phyloP scores from a whole-genome alignment of 78 protist species.

The Dictyostelium brefeldianum region DNA sequence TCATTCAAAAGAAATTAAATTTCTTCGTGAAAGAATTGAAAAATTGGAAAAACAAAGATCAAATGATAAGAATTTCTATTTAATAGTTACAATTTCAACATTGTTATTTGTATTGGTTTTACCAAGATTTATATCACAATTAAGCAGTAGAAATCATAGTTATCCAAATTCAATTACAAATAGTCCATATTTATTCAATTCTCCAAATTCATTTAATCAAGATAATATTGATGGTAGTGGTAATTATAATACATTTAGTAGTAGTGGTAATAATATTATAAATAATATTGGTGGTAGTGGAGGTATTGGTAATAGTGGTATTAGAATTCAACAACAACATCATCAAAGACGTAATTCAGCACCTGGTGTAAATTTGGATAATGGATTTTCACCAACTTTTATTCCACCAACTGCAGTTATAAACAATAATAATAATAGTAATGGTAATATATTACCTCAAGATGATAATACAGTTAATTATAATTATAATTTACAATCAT shows the following conservation, averaged over 20 bases:
- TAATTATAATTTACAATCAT: not conserved
- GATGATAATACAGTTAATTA: not conserved
- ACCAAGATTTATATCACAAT: not conserved
- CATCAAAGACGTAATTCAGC: conserved; percentile 34
- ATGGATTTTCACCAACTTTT: not conserved
- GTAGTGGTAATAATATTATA: not conserved
- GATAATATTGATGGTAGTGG: not conserved
- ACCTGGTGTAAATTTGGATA: not conserved
- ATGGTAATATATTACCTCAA: not conserved
- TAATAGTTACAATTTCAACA: not conserved
- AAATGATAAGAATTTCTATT: conserved; percentile 27
- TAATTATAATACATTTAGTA: not conserved
- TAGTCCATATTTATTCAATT: not conserved
- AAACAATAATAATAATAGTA: no score
- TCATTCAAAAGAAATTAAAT: conserved; percentile 13
- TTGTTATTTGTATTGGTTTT: not conserved
- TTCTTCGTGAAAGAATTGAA: conserved; percentile 8
- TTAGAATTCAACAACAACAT: not conserved
- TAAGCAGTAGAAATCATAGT: not conserved
- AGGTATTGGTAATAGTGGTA: not conserved
- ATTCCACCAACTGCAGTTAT: not conserved
- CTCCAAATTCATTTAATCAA: not conserved
- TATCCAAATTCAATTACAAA: not conserved
- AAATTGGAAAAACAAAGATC: conserved; percentile 17
- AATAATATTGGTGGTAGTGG: not conserved